Base-by-base conservation (phyloP, 2,329 filamentous ascomycete genomes). In the Trichoderma sp. region DNA sequence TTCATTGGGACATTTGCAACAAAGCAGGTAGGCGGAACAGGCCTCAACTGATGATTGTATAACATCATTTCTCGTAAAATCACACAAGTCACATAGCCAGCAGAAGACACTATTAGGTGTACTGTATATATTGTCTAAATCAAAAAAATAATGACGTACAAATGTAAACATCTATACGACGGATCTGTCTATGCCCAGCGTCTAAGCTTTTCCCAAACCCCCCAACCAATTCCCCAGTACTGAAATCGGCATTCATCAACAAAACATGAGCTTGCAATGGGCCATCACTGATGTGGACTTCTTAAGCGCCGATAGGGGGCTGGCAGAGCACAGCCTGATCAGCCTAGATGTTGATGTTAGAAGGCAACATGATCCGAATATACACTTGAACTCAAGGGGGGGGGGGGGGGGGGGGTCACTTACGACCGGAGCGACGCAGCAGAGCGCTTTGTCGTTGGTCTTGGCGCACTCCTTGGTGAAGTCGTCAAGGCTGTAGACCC, bases 351-450 rank as follows among this genome's bases (percentile, higher is more conserved):
- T 4, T 13, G 8, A 5, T 45, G 27, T 63, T 5, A 39, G 32
- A 27, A 17, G 4, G n/a, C 6, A 25, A 34, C n/a, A 37, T n/a
- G 4, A 12, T 1, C 3, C 10, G 15, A 27, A 22, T 12, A 19
- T 29, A 25, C 7, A 53, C 19, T 27, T 9, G 19, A 35, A 7
- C 17, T 13, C n/a, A n/a, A n/a, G n/a, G n/a, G n/a, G n/a, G n/a
- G n/a, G n/a, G n/a, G n/a, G n/a, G n/a, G n/a, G n/a, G n/a, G n/a
- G 19, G 32, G 12, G 2, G 9, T 4, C 5, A 63, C 58, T 67
- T 67, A 72, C 68, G 27, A 70, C 12, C 4, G 70, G 70, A 6
- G 67, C 1, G 45, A 68, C 68, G 34, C 70, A 72, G 68, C 70
- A 72, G 4, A 19, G 6, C 2, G 70, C 25, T 54, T 48, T 7